phyloP scores from a whole-genome alignment of 192 early-diverging fungal species.

The Physocladia obscura region DNA sequence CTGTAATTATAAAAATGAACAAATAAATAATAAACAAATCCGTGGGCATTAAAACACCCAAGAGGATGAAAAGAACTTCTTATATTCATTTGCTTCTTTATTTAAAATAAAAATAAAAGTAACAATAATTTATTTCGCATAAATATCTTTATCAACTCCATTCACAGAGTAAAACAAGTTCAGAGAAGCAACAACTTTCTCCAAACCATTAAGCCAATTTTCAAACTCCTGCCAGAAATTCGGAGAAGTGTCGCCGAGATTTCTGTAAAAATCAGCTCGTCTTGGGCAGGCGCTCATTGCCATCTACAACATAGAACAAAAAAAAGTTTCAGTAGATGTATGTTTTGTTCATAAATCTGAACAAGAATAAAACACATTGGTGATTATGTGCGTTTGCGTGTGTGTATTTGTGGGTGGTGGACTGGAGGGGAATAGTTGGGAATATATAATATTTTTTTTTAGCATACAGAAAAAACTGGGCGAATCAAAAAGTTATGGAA shows the following conservation, averaged over 20 bases:
- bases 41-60: too few relatives aligned
- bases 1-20: too few relatives aligned
- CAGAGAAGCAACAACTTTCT: conserved; percentile 67
- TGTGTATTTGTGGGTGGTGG: too few relatives aligned
- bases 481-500: conserved; percentile 52
- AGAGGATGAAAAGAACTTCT: too few relatives aligned
- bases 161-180: not conserved
- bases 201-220: conserved; percentile 74
- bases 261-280: conserved; percentile 84
- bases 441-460: not conserved
- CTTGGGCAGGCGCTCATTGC: conserved; percentile 93
- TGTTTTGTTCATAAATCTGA: not conserved
- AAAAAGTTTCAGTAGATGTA: not conserved
- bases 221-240: conserved; percentile 59
- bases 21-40: too few relatives aligned
- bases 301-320: conserved; percentile 42
- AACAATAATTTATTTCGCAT: too few relatives aligned
- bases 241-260: conserved; percentile 65
- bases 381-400: too few relatives aligned
- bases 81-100: too few relatives aligned
- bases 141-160: conserved; percentile 20
- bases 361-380: too few relatives aligned
- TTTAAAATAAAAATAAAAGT: too few relatives aligned
- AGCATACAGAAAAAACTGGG: conserved; percentile 49
- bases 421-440: too few relatives aligned